phyloP scores from a whole-genome alignment of 805 yeast genomes.

The Wickerhamomyces canadensis region DNA sequence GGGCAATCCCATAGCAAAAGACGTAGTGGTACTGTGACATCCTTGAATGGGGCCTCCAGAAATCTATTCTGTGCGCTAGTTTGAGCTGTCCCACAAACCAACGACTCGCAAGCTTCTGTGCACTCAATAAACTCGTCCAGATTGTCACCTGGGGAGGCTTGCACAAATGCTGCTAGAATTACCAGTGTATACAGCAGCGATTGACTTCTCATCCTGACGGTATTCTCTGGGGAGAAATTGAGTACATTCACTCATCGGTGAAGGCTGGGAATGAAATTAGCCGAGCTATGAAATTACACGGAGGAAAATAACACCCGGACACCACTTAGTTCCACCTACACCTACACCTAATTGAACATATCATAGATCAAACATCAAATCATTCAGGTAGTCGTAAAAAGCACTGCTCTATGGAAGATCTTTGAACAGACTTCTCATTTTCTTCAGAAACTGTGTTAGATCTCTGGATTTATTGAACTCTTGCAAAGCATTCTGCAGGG shows the following conservation, averaged over 20 bases:
- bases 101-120: slow-evolving; percentile 4
- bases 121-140: slow-evolving; percentile 8
- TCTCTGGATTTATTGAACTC: slow-evolving; percentile 16
- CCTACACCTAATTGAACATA: too few relatives aligned
- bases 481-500: slow-evolving; percentile 11
- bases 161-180: background rate
- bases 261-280: too few relatives aligned
- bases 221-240: too few relatives aligned
- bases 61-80: background rate
- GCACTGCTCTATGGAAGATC: background rate
- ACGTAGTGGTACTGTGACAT: slow-evolving; percentile 22
- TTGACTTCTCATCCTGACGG: background rate
- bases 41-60: slow-evolving; percentile 8
- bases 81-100: slow-evolving; percentile 1
- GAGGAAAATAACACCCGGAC: too few relatives aligned
- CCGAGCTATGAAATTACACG: too few relatives aligned
- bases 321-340: too few relatives aligned
- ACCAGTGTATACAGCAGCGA: background rate
- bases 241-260: background rate
- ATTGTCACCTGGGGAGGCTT: slow-evolving; percentile 10
- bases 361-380: too few relatives aligned
- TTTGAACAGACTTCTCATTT: slow-evolving; percentile 17
- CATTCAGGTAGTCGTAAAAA: background rate
- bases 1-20: slow-evolving; percentile 68
- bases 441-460: slow-evolving; percentile 18